Conservation (phyloP, 441 rosid species). For the Hypseocharis bilobata region DNA sequence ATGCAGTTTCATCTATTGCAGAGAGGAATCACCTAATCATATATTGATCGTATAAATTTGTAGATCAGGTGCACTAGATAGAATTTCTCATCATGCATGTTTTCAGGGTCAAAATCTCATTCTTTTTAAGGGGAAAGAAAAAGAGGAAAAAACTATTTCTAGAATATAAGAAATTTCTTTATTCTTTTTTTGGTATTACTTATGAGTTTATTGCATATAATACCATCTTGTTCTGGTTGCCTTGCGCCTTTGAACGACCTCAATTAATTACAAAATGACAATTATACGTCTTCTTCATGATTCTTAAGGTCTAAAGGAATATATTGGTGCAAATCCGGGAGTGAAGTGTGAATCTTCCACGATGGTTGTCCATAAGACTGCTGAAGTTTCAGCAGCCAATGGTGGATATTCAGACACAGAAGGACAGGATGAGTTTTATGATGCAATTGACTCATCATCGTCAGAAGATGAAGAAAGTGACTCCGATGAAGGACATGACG, state of each 20-base stretch:
- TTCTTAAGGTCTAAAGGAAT: slow-evolving; percentile 80
- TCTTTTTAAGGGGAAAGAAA: too few species aligned
- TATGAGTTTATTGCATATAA: too few species aligned
- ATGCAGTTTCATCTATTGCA: too few species aligned
- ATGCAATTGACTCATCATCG: slow-evolving; percentile 60
- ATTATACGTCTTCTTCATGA: slow-evolving; percentile 20
- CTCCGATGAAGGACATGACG: slow-evolving; percentile 33
- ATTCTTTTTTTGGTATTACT: too few species aligned
- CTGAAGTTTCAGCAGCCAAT: slow-evolving; percentile 35
- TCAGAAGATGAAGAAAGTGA: slow-evolving; percentile 71
- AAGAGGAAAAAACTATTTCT: too few species aligned
- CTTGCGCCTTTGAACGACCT: neutral
- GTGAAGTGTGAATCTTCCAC: slow-evolving; percentile 47
- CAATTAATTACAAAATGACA: neutral
- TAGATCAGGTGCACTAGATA: too few species aligned
- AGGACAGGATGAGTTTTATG: slow-evolving; percentile 77
- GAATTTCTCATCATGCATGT: too few species aligned
- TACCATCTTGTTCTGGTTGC: neutral
- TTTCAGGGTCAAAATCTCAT: too few species aligned
- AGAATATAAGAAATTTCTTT: too few species aligned
- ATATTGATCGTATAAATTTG: too few species aligned
- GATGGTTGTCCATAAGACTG: slow-evolving; percentile 41
- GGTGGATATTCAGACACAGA: slow-evolving; percentile 55
- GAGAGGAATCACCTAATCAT: too few species aligned
- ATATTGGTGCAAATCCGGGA: slow-evolving; percentile 83